phyloP scores from a whole-genome alignment of 768 basidiomycete genomes.

The Phylloporus sp. region DNA sequence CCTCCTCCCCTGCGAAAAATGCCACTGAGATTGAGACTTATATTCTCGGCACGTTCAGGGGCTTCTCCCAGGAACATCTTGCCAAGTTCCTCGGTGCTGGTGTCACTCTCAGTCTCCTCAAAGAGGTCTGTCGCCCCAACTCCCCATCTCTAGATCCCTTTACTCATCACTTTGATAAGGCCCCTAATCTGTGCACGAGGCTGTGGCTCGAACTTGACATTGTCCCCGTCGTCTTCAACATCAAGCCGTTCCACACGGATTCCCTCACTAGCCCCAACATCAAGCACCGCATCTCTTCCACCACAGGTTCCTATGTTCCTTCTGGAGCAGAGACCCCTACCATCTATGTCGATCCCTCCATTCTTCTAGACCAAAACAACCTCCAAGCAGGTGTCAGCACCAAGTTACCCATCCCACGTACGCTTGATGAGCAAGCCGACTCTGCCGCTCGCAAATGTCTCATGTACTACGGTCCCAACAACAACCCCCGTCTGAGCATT shows the following conservation, averaged over 20 bases:
- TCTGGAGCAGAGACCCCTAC: constrained; percentile 78
- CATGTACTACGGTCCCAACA: constrained; percentile 78
- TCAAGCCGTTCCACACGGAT: constrained; percentile 79
- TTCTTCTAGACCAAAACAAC: constrained; percentile 39
- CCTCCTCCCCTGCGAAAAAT: constrained; percentile 51
- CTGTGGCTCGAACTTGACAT: constrained; percentile 83
- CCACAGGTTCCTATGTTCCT: constrained; percentile 71
- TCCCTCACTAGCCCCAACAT: constrained; percentile 73
- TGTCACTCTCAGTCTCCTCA: constrained; percentile 65
- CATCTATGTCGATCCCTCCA: constrained; percentile 57
- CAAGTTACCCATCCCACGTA: constrained; percentile 69
- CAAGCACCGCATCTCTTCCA: constrained; percentile 80
- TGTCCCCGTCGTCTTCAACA: constrained; percentile 82
- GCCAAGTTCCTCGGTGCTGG: constrained; percentile 87
- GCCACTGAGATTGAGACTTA: constrained; percentile 59
- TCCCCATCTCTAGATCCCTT: constrained; percentile 6
- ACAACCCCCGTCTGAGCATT: constrained; percentile 80
- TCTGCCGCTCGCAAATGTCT: constrained; percentile 82
- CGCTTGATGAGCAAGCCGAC: constrained; percentile 81
- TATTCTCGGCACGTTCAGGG: constrained; percentile 60
- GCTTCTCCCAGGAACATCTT: constrained; percentile 71
- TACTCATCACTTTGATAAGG: constrained; percentile 37
- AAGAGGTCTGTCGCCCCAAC: constrained; percentile 46
- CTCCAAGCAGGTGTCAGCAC: constrained; percentile 45
- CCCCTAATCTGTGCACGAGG: constrained; percentile 79